Evolutionary conservation across 2,329 filamentous ascomycete genomes (phyloP).

Genomic region (Penicillium griseofulvum): DNA sequence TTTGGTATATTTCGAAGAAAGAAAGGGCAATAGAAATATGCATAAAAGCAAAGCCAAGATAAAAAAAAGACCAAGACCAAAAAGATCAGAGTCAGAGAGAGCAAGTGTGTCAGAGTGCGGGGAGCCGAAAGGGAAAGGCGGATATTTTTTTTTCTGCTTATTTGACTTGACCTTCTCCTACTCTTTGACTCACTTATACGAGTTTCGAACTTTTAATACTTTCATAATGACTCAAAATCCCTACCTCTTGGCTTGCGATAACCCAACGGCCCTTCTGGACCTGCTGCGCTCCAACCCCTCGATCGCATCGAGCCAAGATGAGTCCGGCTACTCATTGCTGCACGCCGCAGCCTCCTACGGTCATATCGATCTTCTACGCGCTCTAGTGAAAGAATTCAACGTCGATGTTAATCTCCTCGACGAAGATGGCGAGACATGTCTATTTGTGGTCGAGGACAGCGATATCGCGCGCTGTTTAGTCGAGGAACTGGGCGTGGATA

Average conservation of each 20-base stretch:
- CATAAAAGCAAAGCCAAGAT: neutral
- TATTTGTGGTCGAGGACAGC: constrained; percentile 84
- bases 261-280: constrained; percentile 68
- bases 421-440: constrained; percentile 88
- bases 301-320: constrained; percentile 78
- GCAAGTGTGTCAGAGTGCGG: constrained; percentile 19
- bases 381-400: constrained; percentile 70
- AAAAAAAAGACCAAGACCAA: too few relatives aligned
- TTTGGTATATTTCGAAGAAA: neutral
- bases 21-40: neutral
- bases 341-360: constrained; percentile 93
- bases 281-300: constrained; percentile 71
- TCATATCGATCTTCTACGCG: constrained; percentile 74
- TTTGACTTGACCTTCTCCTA: neutral
- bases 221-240: constrained; percentile 53
- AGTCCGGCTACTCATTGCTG: constrained; percentile 88
- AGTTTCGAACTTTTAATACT: neutral
- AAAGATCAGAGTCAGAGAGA: neutral
- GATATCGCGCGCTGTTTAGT: constrained; percentile 76
- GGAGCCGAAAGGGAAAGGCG: constrained; percentile 23
- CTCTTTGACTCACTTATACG: neutral
- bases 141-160: constrained; percentile 3
- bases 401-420: constrained; percentile 80
- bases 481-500: constrained; percentile 74
- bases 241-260: constrained; percentile 78